These are phyloP conservation scores for Glycyrrhiza uralensis DNA, from an alignment of 306 rosid genomes.

Conservation along the genomic window DNA sequence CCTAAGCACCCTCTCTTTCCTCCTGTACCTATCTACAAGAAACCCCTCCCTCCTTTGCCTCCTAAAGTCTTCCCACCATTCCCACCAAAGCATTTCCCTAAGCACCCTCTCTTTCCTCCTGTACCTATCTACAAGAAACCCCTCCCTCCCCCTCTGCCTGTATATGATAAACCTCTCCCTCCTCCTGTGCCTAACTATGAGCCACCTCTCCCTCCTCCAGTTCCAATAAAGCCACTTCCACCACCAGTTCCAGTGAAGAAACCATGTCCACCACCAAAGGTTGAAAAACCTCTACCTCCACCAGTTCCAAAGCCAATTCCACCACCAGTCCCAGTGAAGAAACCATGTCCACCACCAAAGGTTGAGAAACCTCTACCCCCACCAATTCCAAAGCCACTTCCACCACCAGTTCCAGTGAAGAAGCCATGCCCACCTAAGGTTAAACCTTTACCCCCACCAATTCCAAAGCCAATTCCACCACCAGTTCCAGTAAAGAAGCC, in stretches of 20 bases:
- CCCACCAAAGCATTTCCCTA: constrained; percentile 31
- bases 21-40: not conserved
- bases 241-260: not conserved
- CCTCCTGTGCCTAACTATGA: not conserved
- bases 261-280: too few species aligned
- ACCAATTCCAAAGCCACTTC: constrained; percentile 18
- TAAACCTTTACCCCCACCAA: constrained; percentile 20
- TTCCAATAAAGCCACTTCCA: constrained; percentile 24
- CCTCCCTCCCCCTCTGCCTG: constrained; percentile 28
- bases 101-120: constrained; percentile 30
- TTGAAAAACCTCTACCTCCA: constrained; percentile 22
- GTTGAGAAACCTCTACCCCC: constrained; percentile 28
- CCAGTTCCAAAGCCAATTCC: constrained; percentile 17
- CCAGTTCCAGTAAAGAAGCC: not conserved
- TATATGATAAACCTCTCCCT: constrained; percentile 19
- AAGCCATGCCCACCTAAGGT: not conserved
- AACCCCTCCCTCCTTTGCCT: constrained; percentile 9
- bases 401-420: not conserved
- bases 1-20: constrained; percentile 44
- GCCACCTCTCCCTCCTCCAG: not conserved
- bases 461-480: constrained; percentile 28
- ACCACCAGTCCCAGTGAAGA: not conserved
- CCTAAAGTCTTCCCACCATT: constrained; percentile 46
- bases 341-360: not conserved
- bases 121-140: constrained; percentile 6